Conservation (phyloP, 352 stramenopile genomes). For the Pythium dissimile region DNA sequence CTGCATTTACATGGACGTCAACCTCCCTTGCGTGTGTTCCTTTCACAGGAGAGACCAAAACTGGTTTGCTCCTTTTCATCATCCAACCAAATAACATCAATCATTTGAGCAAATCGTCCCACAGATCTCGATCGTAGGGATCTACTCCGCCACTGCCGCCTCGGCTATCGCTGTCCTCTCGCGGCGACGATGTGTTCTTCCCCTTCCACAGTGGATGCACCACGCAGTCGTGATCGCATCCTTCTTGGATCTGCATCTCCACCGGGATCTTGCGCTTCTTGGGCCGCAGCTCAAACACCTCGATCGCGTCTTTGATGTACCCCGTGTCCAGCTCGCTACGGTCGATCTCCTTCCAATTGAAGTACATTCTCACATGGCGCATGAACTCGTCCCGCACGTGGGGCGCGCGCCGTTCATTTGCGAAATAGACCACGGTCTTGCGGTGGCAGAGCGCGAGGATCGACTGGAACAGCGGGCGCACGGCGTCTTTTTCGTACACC, state of each 20-base stretch:
- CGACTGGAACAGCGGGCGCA: constrained; percentile 75
- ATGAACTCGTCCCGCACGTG: constrained; percentile 70
- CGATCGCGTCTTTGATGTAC: constrained; percentile 73
- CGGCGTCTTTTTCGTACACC: constrained; percentile 75
- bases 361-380: constrained; percentile 59
- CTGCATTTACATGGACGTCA: too few relatives aligned
- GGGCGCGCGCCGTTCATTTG: constrained; percentile 66
- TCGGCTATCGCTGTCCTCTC: constrained; percentile 7
- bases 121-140: constrained; percentile 64
- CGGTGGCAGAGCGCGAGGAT: constrained; percentile 71
- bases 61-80: not conserved
- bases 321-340: constrained; percentile 50
- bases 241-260: constrained; percentile 59
- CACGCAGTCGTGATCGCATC: constrained; percentile 34
- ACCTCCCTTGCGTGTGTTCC: not conserved
- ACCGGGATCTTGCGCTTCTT: constrained; percentile 73
- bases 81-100: not conserved
- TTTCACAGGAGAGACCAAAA: too few relatives aligned
- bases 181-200: constrained; percentile 7
- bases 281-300: constrained; percentile 73
- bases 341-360: constrained; percentile 68
- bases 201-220: constrained; percentile 37
- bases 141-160: constrained; percentile 14
- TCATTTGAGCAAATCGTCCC: constrained; percentile 56
- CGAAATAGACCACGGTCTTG: constrained; percentile 75